Conservation (phyloP, 306 rosid species). For the Luffa aegyptiaca region DNA sequence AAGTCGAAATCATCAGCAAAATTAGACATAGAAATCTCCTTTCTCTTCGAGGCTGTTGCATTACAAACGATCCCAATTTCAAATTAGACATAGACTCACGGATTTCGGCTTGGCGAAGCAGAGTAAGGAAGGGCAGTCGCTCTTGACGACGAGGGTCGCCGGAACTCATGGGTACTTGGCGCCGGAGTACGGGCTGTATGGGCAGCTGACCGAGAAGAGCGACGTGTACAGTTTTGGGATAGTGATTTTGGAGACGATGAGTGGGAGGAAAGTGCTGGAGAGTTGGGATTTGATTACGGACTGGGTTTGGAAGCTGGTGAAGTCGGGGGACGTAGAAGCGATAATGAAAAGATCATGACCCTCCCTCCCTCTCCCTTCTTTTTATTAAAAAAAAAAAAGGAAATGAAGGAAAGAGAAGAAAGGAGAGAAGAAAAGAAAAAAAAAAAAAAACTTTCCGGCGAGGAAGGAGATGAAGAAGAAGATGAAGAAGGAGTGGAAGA, state of each 20-base stretch:
- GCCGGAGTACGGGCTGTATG: slow-evolving; percentile 74
- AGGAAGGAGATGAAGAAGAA: too few relatives aligned
- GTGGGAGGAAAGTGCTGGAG: slow-evolving; percentile 64
- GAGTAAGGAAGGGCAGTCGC: slow-evolving; percentile 50
- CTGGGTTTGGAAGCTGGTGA: slow-evolving; percentile 70
- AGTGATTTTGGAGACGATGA: slow-evolving; percentile 70
- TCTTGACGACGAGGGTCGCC: slow-evolving; percentile 67
- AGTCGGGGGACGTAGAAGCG: slow-evolving; percentile 40
- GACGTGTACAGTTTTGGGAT: slow-evolving; percentile 80
- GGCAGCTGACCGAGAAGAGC: slow-evolving; percentile 63
- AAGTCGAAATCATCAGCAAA: slow-evolving; percentile 69
- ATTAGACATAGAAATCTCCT: slow-evolving; percentile 71
- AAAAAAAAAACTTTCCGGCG: too few relatives aligned
- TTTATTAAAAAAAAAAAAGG: too few relatives aligned
- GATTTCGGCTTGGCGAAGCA: slow-evolving; percentile 74
- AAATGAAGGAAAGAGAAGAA: too few relatives aligned
- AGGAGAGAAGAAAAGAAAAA: too few relatives aligned
- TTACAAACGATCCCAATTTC: slow-evolving; percentile 31
- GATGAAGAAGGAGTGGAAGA: too few relatives aligned
- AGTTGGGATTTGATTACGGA: slow-evolving; percentile 47
- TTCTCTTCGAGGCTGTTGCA: slow-evolving; percentile 60
- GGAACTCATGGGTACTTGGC: slow-evolving; percentile 82
- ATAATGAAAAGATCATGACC: too few relatives aligned
- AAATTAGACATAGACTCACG: slow-evolving; percentile 64
- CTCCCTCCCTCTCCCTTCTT: too few relatives aligned